phyloP scores from a whole-genome alignment of 129 eudicot species.

The Chrysanthemum seticuspe region DNA sequence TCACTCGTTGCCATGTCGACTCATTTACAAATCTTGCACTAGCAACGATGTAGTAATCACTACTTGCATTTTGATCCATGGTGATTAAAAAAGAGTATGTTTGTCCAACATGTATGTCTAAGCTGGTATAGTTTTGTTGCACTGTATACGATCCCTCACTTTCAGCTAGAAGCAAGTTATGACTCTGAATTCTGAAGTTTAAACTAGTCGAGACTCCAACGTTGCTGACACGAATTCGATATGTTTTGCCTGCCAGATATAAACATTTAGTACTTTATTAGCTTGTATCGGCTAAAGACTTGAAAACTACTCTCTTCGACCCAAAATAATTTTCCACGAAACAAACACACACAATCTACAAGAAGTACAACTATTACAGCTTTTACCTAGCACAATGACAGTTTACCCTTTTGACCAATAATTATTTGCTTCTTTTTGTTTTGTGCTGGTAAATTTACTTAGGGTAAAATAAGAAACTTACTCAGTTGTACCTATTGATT shows the following conservation, averaged over 20 bases:
- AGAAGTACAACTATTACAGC: too few species aligned
- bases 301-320: too few species aligned
- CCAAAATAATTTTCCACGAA: too few species aligned
- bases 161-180: constrained; percentile 80
- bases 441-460: too few species aligned
- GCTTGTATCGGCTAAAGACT: neutral
- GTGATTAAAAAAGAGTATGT: constrained; percentile 48
- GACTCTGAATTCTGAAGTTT: constrained; percentile 83
- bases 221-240: constrained; percentile 79
- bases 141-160: constrained; percentile 85
- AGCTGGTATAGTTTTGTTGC: constrained; percentile 83
- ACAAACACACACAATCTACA: too few species aligned
- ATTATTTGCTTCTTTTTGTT: too few species aligned
- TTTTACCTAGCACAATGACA: too few species aligned
- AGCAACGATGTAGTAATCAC: constrained; percentile 52
- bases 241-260: constrained; percentile 68
- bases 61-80: constrained; percentile 52
- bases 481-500: too few species aligned
- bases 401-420: too few species aligned
- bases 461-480: too few species aligned
- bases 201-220: constrained; percentile 84
- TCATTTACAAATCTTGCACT: constrained; percentile 50
- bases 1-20: constrained; percentile 41
- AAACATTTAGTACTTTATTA: neutral
- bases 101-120: constrained; percentile 49